Conservation (phyloP, 148 eudicot species). For the Vaccinium darrowii region DNA sequence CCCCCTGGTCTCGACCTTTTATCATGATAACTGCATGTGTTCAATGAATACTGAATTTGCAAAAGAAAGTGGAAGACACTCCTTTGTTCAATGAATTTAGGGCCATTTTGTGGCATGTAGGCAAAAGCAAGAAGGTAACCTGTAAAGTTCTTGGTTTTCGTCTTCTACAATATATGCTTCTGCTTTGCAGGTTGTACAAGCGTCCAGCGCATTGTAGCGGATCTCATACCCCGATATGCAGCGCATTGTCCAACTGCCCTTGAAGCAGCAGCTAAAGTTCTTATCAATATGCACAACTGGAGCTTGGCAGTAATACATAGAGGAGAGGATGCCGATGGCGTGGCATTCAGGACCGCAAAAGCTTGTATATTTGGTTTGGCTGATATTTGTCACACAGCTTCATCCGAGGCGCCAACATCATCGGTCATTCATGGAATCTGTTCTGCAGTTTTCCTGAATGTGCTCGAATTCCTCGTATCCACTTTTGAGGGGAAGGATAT, state of each 20-base stretch:
- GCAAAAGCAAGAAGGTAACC: slow-evolving; percentile 1
- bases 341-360: slow-evolving; percentile 74
- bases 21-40: background rate
- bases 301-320: slow-evolving; percentile 53
- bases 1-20: background rate
- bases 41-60: background rate
- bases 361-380: slow-evolving; percentile 81
- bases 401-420: slow-evolving; percentile 64
- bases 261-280: slow-evolving; percentile 87
- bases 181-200: slow-evolving; percentile 68
- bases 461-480: slow-evolving; percentile 61
- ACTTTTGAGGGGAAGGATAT: slow-evolving; percentile 72
- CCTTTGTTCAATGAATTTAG: background rate
- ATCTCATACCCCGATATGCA: slow-evolving; percentile 75
- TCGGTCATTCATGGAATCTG: slow-evolving; percentile 73
- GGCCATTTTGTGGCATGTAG: background rate
- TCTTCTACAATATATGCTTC: slow-evolving; percentile 7
- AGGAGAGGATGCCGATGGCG: slow-evolving; percentile 74
- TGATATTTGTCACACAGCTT: slow-evolving; percentile 71
- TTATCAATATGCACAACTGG: slow-evolving; percentile 81
- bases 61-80: background rate
- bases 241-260: slow-evolving; percentile 87
- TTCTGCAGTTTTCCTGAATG: slow-evolving; percentile 75
- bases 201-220: slow-evolving; percentile 76
- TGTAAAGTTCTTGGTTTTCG: background rate